A percentile compares a stretch with the other conserved stretches of the same genome.
Conservation (phyloP, 1,284 basidiomycete species). For the Ceratobasidium papillatum region DNA sequence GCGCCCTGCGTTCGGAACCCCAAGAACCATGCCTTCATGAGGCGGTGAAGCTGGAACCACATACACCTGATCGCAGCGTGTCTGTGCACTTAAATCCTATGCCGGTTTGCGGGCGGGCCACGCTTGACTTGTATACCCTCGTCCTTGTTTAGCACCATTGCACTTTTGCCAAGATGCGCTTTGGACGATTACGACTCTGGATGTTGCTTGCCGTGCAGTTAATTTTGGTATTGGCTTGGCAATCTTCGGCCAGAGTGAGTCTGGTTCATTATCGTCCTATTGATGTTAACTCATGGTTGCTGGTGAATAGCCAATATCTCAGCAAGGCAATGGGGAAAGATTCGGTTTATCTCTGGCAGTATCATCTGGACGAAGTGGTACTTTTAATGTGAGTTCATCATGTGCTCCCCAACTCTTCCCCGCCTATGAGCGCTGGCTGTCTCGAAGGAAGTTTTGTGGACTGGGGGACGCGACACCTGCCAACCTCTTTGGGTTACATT, state of each 20-base stretch:
- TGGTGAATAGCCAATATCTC: neutral
- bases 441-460: neutral
- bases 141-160: neutral
- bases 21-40: neutral
- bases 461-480: too few relatives aligned
- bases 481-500: too few relatives aligned
- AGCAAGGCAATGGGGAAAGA: neutral
- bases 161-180: neutral
- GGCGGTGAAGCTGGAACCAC: neutral
- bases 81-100: neutral
- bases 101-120: neutral
- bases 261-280: neutral
- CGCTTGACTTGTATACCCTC: neutral
- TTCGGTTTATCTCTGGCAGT: neutral
- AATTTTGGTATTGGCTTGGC: neutral
- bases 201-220: neutral
- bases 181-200: neutral
- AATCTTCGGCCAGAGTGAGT: neutral
- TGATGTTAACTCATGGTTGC: neutral
- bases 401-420: neutral
- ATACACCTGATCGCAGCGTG: conserved; percentile 5
- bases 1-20: neutral
- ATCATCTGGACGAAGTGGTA: neutral
- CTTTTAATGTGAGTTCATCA: neutral
- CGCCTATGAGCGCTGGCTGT: neutral